A percentile compares a stretch with the other conserved stretches of the same genome.
These are phyloP conservation scores for Termitomyces sp. DNA, from an alignment of 768 basidiomycete species.

Conservation along the genomic window DNA sequence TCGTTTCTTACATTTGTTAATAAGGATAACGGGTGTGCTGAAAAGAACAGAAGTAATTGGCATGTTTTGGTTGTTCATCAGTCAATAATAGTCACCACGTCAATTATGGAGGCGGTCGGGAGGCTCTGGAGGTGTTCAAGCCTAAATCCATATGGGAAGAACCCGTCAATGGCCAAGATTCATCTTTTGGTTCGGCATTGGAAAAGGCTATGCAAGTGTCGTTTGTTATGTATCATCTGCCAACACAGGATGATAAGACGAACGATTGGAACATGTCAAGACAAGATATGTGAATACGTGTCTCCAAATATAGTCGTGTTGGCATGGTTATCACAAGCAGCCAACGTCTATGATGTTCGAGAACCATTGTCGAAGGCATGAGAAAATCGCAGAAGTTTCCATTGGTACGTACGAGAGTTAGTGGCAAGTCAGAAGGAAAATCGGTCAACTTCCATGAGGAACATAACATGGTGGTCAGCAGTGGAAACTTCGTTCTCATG, in stretches of 20 bases:
- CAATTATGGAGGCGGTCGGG: not conserved
- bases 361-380: not conserved
- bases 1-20: not conserved
- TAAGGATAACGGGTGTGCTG: not conserved
- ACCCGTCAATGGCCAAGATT: not conserved
- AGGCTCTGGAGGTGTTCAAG: not conserved
- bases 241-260: not conserved
- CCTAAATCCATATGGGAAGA: not conserved
- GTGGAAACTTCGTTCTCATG: no score
- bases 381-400: not conserved
- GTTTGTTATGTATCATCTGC: not conserved
- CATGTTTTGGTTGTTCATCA: slow-evolving; percentile 1
- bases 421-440: no score
- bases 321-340: not conserved
- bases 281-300: not conserved
- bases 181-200: not conserved
- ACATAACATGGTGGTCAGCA: no score
- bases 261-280: not conserved
- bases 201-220: not conserved
- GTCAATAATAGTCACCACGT: not conserved
- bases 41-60: not conserved
- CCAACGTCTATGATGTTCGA: not conserved
- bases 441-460: no score
- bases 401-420: no score
- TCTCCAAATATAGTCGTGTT: not conserved